Percentiles rank a stretch among this genome's conserved stretches.
phyloP scores from a whole-genome alignment of 1,139 yeast genomes.

The Meyerozyma elateridarum region DNA sequence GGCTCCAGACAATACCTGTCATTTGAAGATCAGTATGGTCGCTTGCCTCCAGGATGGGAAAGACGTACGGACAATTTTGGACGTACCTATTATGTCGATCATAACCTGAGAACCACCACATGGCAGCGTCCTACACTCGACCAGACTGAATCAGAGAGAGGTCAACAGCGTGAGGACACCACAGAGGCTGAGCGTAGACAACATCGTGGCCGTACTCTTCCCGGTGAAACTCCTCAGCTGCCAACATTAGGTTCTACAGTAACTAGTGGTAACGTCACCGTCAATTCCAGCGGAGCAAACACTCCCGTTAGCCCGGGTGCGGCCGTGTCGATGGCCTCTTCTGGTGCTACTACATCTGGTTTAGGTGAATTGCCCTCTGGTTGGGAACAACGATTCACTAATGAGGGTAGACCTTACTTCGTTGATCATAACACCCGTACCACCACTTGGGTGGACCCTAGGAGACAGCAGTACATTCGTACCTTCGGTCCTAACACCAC shows the following conservation, averaged over 20 bases:
- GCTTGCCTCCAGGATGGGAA: constrained; percentile 99
- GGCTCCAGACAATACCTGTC: constrained; percentile 67
- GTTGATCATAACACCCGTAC: constrained; percentile 98
- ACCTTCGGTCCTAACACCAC: constrained; percentile 88
- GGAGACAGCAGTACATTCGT: constrained; percentile 97
- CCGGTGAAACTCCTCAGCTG: constrained; percentile 57
- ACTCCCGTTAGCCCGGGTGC: constrained; percentile 60
- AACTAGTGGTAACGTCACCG: constrained; percentile 42
- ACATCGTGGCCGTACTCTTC: constrained; percentile 85
- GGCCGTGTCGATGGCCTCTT: constrained; percentile 76
- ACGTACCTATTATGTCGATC: constrained; percentile 96
- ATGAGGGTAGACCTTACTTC: constrained; percentile 96
- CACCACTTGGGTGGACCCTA: constrained; percentile 99
- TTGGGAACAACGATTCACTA: constrained; percentile 98
- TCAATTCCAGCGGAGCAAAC: constrained; percentile 41
- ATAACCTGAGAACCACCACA: constrained; percentile 93
- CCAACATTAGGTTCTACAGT: constrained; percentile 27
- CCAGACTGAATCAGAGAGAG: constrained; percentile 64
- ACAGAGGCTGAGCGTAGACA: constrained; percentile 89
- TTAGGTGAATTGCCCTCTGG: constrained; percentile 96
- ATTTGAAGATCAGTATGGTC: constrained; percentile 93
- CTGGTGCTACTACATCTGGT: constrained; percentile 94
- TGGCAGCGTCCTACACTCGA: constrained; percentile 93
- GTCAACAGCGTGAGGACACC: constrained; percentile 51
- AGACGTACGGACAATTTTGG: constrained; percentile 96